Conservation (phyloP, 2,329 filamentous ascomycete species). For the Penicillium griseofulvum region DNA sequence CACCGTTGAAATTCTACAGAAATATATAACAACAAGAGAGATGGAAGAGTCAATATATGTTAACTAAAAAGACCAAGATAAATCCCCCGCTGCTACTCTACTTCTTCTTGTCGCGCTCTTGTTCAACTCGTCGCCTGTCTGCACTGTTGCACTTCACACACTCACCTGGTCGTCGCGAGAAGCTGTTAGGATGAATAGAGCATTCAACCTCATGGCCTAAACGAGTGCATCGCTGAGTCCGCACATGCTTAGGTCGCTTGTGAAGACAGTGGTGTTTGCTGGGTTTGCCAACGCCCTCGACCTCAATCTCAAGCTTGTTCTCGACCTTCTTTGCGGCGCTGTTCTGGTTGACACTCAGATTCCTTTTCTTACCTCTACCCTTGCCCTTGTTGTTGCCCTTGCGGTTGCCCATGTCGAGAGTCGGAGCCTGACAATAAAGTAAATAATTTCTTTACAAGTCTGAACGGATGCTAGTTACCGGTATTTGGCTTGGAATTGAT, state of each 20-base stretch:
- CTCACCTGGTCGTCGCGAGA: not conserved
- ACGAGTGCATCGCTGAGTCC: not conserved
- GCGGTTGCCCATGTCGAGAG: not conserved
- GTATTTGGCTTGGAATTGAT: not conserved
- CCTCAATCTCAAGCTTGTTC: not conserved
- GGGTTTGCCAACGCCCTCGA: too few species aligned
- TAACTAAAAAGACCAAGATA: not conserved
- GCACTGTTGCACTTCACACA: not conserved
- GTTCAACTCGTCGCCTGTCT: not conserved
- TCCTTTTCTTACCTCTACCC: not conserved
- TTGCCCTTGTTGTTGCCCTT: not conserved
- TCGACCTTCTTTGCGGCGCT: not conserved
- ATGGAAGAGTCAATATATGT: not conserved
- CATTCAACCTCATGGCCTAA: not conserved
- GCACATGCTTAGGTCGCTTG: not conserved
- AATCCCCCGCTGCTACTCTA: not conserved
- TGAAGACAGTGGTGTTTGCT: not conserved
- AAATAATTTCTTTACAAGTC: not conserved
- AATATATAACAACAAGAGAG: not conserved
- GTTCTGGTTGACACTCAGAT: not conserved
- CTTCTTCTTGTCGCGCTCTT: not conserved
- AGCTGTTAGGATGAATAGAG: not conserved
- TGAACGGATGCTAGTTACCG: not conserved
- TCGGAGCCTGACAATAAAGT: fast-evolving
- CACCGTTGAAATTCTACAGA: too few species aligned